Conservation (phyloP, 2,329 filamentous ascomycete genomes). For the Aspergillus transmontanensis region DNA sequence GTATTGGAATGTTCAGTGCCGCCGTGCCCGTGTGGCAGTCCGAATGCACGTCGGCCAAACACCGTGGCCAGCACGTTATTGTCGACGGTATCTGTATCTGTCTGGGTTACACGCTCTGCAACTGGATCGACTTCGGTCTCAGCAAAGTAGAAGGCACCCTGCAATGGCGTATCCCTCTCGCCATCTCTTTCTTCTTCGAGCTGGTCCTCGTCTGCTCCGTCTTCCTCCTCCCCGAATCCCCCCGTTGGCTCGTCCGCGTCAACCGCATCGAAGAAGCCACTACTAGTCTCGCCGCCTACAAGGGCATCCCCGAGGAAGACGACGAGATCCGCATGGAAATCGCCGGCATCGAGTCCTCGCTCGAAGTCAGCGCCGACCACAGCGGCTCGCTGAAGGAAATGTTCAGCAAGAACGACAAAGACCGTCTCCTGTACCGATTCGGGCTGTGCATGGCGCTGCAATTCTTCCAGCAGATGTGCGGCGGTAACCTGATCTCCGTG, state of each 20-base stretch:
- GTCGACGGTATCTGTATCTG: constrained; percentile 50
- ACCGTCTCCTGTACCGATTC: constrained; percentile 25
- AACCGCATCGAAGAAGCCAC: constrained; percentile 21
- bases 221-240: constrained; percentile 55
- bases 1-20: constrained; percentile 51
- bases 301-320: constrained; percentile 13
- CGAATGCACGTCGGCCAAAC: constrained; percentile 51
- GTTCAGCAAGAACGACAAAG: constrained; percentile 20
- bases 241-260: constrained; percentile 26
- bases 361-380: constrained; percentile 19
- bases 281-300: constrained; percentile 18
- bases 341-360: constrained; percentile 20
- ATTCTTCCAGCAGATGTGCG: constrained; percentile 25
- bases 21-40: constrained; percentile 54
- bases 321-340: constrained; percentile 21
- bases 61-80: constrained; percentile 52
- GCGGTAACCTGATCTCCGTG: constrained; percentile 21
- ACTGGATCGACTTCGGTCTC: constrained; percentile 54
- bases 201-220: constrained; percentile 51
- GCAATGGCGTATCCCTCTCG: constrained; percentile 58
- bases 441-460: constrained; percentile 21
- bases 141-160: constrained; percentile 46
- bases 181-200: constrained; percentile 57
- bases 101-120: constrained; percentile 27
- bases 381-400: constrained; percentile 21